Evolutionary conservation across 169 alveolate genomes (phyloP).

Genomic region (Cystoisospora suis): DNA sequence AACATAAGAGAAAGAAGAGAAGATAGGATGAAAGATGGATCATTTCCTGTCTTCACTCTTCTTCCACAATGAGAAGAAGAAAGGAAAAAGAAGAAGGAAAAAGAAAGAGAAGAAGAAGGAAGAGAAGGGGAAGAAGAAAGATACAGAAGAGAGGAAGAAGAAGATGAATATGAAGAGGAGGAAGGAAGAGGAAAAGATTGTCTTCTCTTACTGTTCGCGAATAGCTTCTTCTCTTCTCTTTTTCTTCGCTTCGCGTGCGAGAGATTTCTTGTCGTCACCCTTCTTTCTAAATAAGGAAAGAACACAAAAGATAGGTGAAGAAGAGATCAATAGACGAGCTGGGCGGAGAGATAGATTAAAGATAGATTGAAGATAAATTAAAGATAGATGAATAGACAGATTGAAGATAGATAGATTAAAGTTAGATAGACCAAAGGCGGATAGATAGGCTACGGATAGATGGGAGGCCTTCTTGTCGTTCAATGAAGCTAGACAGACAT

Average conservation of each 20-base stretch:
- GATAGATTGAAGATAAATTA: neutral
- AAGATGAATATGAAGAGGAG: neutral
- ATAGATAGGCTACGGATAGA: too few relatives aligned
- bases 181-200: neutral
- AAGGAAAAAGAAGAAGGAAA: neutral
- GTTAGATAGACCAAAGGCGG: too few relatives aligned
- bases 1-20: neutral
- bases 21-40: too few relatives aligned
- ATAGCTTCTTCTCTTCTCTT: slow-evolving; percentile 39
- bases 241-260: slow-evolving; percentile 25
- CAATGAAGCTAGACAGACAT: too few relatives aligned
- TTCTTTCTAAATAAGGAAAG: slow-evolving; percentile 24
- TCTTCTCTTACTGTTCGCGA: slow-evolving; percentile 52
- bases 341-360: neutral
- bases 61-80: too few relatives aligned
- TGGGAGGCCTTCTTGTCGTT: too few relatives aligned
- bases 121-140: neutral
- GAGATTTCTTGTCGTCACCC: slow-evolving; percentile 50
- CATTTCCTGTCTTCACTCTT: neutral
- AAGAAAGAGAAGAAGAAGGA: neutral
- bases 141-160: too few relatives aligned
- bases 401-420: too few relatives aligned
- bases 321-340: neutral
- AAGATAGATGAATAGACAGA: too few relatives aligned
- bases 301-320: neutral